Base-by-base conservation (phyloP, 2,329 filamentous ascomycete genomes). In the Penicillium paneum region DNA sequence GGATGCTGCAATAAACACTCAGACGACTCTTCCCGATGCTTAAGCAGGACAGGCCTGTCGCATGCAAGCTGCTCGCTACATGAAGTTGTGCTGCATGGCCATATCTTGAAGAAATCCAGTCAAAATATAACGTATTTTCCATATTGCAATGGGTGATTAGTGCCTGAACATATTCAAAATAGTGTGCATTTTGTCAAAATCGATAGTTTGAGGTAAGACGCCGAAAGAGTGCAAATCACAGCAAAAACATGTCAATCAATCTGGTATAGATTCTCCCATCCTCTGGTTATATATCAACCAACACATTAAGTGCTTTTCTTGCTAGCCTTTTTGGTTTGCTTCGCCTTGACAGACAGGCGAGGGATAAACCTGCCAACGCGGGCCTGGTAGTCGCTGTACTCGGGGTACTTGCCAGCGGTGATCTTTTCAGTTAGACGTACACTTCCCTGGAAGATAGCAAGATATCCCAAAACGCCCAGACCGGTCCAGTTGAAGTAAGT, bases 361-460 rank as follows among this genome's bases (percentile, higher is more conserved):
- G 94, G 94, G 48, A 97, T 73, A 69, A 97, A 96, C 72, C 85
- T 91, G 57, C 89, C 88, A 4, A 97, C 90, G 53, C 87, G 82
- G 62, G 82, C 80, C 77, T 96, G 90, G 70, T 99, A 99, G 29
- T 88, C 79, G 61, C 80, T 79, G 73, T 99, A 99, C 64, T 96
- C 91, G 0, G 89, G 80, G 70, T 99, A 99, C 72, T 97, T 99
- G 50, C 81, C 78, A 3, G 85, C 76, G 2, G 87, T 92, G 63
- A 97, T 88, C 40, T 79, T 68, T 76, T 99, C 94, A 0, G 94
- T 97, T 38, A 99, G 81, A 78, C 83, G 87, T 0, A 92, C 96
- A 60, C 91, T 97, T 26, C 83, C 88, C 72, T 96, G 91, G 76
- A 99, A 99, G 8, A 99, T 80, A 44, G 89, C 70, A 21, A 97